Base-by-base conservation (phyloP, 768 basidiomycete species). In the Pleurotus eryngii region DNA sequence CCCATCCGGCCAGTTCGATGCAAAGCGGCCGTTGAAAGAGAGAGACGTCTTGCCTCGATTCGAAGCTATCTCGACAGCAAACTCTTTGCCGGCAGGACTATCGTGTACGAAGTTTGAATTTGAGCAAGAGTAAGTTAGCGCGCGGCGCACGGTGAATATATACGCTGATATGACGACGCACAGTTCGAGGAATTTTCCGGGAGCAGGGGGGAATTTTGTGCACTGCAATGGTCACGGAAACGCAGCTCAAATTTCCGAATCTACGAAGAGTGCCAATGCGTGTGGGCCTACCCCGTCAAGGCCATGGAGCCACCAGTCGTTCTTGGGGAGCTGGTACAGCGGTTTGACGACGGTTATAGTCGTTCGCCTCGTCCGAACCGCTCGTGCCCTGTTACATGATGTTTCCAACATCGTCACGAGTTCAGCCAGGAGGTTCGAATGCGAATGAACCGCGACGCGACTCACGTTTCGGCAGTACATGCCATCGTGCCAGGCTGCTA, bases 381-480 rank as follows among this genome's bases (percentile, higher is more conserved):
- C 61, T 30, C 17, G 46, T 67, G 35, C 74, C 76, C 76, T 77
- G 48, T 24, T n/a, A n/a, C n/a, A n/a, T 22, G 22, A 3, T 22
- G 22, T 17, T 17, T 40, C 3, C 0, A 38, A 30, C 14, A 49
- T 17, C 1, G 55, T 22, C 14, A 40, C 46, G 12, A 22, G 35
- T 43, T 15, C 46, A 47, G 22, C n/a, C 14, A 18, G 45, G 49
- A 9, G 22, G 43, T 20, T 55, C 5, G 24, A 56, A 42, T 35
- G 45, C 17, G 47, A 45, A 42, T 12, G 27, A 46, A 30, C 22
- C 20, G 8, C 30, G 30, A 35, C 4, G 45, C 18, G 8, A 69
- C 73, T 59, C 39, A 79, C 80, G 61, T 80, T 74, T 3, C 74
- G 53, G 57, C 77, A 78, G 61, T 74, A 81, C 80, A 80, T 81